Evolutionary conservation across 495 filamentous ascomycete species (phyloP), one percentile per base, ranked within the genome.

Genomic region (Evansstolkia leycettana): DNA sequence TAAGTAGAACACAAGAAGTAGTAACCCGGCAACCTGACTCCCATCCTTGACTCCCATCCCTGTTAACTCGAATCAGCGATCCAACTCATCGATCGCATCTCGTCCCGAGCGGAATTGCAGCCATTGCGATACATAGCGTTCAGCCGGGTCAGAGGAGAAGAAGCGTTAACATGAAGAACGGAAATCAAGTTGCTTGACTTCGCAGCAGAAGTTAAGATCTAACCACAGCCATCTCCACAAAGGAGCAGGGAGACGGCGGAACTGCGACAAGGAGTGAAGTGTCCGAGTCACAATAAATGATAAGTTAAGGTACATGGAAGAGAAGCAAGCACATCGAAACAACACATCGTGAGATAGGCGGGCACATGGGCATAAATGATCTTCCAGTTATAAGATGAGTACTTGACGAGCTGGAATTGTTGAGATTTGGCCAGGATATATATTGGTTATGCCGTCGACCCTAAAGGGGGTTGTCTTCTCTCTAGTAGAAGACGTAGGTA

Each of bases 251-350:
- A 41, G 48, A 48, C 41, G 16, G 26, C 37, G 45, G 44, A 32
- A 48, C 50, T 47, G 43, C 49, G 53, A 54, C 52, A 47, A 45
- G 47, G 45, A 48, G 39, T 44, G 50, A n/a, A 41, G 54, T 46
- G 40, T 49, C 47, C 51, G 51, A 48, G 41, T 55, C 52, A 54
- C 50, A 57, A 42, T 44, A 46, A 40, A 47, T 37, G 52, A 44
- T 49, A 59, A 54, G 44, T 49, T 60, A 62, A 62, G 60, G 60
- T 64, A 64, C 60, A 64, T 42, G 52, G 56, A 58, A 55, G 42
- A 51, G 50, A 55, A 29, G 34, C 4, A n/a, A 39, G 48, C 40
- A 46, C 41, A 36, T 45, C n/a, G 43, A 47, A 41, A 34, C 40
- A 41, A 40, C 43, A 50, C 46, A 45, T 44, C 49, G 40, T 47